Percentiles rank a stretch among this genome's conserved stretches.
phyloP scores from a whole-genome alignment of 768 basidiomycete genomes.

The Agrocybe praecox region DNA sequence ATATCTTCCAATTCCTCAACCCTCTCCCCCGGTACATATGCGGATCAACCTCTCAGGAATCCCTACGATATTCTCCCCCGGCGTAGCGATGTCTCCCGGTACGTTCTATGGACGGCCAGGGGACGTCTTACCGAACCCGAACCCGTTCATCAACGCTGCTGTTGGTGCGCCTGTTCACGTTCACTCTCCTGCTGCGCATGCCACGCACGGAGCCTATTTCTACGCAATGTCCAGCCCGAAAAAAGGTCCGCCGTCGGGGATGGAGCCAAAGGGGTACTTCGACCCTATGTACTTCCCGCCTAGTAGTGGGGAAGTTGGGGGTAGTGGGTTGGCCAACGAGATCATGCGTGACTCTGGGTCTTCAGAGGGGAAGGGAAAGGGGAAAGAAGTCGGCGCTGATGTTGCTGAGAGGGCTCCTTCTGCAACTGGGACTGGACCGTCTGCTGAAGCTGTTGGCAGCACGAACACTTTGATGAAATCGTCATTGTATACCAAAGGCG shows the following conservation, averaged over 20 bases:
- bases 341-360: conserved; percentile 30
- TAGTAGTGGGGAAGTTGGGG: conserved; percentile 10
- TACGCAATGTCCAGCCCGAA: conserved; percentile 27
- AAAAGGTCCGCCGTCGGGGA: conserved; percentile 17
- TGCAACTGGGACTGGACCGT: neutral
- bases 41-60: conserved; percentile 21
- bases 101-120: conserved; percentile 72
- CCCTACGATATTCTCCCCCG: conserved; percentile 63
- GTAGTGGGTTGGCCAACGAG: conserved; percentile 32
- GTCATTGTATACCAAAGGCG: neutral
- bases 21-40: conserved; percentile 12
- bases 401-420: neutral
- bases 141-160: conserved; percentile 47
- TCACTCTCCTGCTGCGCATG: conserved; percentile 9
- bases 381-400: neutral
- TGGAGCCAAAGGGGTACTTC: conserved; percentile 46
- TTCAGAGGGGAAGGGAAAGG: neutral
- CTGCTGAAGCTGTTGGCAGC: conserved; percentile 3
- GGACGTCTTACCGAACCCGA: conserved; percentile 28
- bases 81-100: conserved; percentile 71
- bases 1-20: conserved; percentile 12
- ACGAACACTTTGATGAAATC: conserved; percentile 3
- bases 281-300: conserved; percentile 44
- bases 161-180: conserved; percentile 49
- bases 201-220: conserved; percentile 26